Conservation (phyloP, 2,329 filamentous ascomycete species). For the Sclerotinia spermophila region DNA sequence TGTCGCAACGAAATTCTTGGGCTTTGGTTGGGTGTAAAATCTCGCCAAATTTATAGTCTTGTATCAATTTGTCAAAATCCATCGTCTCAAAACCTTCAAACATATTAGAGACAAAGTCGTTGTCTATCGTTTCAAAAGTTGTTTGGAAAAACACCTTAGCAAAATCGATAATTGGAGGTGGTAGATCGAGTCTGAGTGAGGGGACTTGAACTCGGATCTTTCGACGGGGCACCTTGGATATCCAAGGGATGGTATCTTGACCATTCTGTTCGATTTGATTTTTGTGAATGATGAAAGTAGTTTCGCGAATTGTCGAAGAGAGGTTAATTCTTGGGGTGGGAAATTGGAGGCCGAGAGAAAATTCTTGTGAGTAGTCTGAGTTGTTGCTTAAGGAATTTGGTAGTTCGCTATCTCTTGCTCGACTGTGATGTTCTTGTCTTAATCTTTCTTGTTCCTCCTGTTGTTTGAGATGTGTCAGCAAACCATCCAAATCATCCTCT, state of each 20-base stretch:
- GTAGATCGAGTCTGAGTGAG: background rate
- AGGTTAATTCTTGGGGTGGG: background rate
- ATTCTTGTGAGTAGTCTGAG: background rate
- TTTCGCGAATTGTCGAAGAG: background rate
- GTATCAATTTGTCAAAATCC: background rate
- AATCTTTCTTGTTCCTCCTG: background rate
- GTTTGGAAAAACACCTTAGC: background rate
- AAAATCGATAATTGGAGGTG: background rate
- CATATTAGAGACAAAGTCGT: background rate
- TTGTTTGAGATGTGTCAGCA: background rate
- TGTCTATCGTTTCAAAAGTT: background rate
- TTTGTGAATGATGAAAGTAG: background rate
- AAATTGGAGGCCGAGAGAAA: background rate
- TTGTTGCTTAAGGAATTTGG: background rate
- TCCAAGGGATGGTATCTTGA: background rate
- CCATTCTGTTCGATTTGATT: background rate
- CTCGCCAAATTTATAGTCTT: background rate
- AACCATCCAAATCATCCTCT: background rate
- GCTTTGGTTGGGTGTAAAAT: background rate
- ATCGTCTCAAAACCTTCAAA: background rate
- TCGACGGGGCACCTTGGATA: background rate
- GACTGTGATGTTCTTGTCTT: background rate
- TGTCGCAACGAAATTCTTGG: background rate
- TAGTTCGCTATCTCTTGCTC: conserved; percentile 6
- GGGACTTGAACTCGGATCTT: background rate